Percentiles rank a stretch among this genome's conserved stretches.
These are phyloP conservation scores for Tylopilus sp. DNA, from an alignment of 768 basidiomycete genomes.

Conservation along the genomic window DNA sequence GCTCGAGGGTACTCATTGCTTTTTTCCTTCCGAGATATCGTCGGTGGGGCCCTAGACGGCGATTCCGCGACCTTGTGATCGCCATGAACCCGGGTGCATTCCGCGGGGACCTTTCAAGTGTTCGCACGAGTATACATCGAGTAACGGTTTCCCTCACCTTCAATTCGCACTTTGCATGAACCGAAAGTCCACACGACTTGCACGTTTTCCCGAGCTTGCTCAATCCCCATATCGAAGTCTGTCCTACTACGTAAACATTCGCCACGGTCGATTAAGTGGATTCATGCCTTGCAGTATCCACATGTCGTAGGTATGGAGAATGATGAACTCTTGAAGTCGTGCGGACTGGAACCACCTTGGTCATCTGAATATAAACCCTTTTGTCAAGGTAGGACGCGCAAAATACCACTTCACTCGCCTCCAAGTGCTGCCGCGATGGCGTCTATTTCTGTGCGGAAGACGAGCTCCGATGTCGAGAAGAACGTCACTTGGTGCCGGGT, in stretches of 20 bases:
- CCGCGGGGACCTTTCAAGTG: slow-evolving; percentile 60
- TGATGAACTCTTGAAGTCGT: slow-evolving; percentile 79
- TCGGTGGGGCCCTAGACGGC: slow-evolving; percentile 32
- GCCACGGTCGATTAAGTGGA: background rate
- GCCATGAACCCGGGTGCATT: slow-evolving; percentile 44
- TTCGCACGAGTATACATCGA: slow-evolving; percentile 9
- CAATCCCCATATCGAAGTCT: slow-evolving; percentile 86
- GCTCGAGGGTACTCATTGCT: slow-evolving; percentile 16
- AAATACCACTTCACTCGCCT: slow-evolving; percentile 39
- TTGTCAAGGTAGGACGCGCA: slow-evolving; percentile 3
- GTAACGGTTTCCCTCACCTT: slow-evolving; percentile 47
- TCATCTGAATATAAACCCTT: slow-evolving; percentile 49
- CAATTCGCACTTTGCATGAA: slow-evolving; percentile 82
- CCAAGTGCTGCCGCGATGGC: slow-evolving; percentile 58
- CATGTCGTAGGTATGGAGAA: slow-evolving; percentile 86
- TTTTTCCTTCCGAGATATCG: slow-evolving; percentile 31
- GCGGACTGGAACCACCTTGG: slow-evolving; percentile 65
- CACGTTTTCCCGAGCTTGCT: slow-evolving; percentile 87
- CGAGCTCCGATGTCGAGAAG: slow-evolving; percentile 51
- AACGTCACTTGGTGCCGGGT: slow-evolving; percentile 55
- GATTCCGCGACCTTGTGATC: slow-evolving; percentile 23
- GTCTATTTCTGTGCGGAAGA: slow-evolving; percentile 63
- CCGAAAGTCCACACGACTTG: slow-evolving; percentile 70
- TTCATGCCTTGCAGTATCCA: slow-evolving; percentile 71
- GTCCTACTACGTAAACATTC: slow-evolving; percentile 5